Evolutionary conservation across 2,329 filamentous ascomycete genomes (phyloP).

Genomic region (Exophiala dermatitidis): DNA sequence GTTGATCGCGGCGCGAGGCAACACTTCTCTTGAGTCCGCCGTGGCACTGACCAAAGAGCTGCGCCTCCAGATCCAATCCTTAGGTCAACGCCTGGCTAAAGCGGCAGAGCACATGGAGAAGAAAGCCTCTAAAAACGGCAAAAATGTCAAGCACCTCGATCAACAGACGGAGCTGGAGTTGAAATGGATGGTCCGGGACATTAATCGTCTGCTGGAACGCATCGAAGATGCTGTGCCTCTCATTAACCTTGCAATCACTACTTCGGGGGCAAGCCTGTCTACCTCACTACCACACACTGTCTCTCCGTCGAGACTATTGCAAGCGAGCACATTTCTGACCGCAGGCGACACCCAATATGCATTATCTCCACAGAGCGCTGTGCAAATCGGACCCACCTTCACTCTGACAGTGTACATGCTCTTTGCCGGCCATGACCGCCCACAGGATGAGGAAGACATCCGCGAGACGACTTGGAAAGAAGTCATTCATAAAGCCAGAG

Average conservation of each 20-base stretch:
- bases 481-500: slow-evolving; percentile 83
- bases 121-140: slow-evolving; percentile 48
- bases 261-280: slow-evolving; percentile 80
- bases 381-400: slow-evolving; percentile 83
- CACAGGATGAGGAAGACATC: slow-evolving; percentile 50
- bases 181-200: slow-evolving; percentile 62
- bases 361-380: slow-evolving; percentile 53
- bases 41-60: slow-evolving; percentile 75
- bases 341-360: slow-evolving; percentile 79
- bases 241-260: slow-evolving; percentile 88
- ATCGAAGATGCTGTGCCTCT: slow-evolving; percentile 90
- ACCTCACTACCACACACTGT: slow-evolving; percentile 72
- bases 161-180: slow-evolving; percentile 58
- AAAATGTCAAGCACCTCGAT: slow-evolving; percentile 37
- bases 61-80: slow-evolving; percentile 70
- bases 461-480: slow-evolving; percentile 84
- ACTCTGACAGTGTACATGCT: slow-evolving; percentile 90
- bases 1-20: slow-evolving; percentile 71
- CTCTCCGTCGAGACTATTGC: slow-evolving; percentile 81
- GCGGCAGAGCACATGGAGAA: slow-evolving; percentile 46
- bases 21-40: slow-evolving; percentile 76
- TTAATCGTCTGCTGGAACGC: slow-evolving; percentile 63
- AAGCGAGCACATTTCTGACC: slow-evolving; percentile 86
- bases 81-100: slow-evolving; percentile 67
- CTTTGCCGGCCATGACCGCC: slow-evolving; percentile 68